Evolutionary conservation across 2,329 filamentous ascomycete species (phyloP).

Genomic region (Neophaeococcomyces aloes): DNA sequence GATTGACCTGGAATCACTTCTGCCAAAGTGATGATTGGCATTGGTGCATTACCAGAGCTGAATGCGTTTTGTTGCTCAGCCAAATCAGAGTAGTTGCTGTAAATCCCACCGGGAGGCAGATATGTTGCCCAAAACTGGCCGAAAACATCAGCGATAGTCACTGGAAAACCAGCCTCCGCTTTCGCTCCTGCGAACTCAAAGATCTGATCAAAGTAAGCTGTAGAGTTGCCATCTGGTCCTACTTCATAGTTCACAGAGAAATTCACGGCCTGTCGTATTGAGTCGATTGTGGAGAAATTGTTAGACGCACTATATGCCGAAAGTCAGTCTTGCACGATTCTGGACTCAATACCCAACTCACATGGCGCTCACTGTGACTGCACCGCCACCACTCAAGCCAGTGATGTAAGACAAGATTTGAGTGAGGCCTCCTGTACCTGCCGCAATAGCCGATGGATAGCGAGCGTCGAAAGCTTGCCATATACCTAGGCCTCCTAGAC

Average conservation of each 20-base stretch:
- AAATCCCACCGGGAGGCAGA: conserved; percentile 6
- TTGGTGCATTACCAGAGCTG: conserved; percentile 5
- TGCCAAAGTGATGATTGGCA: conserved; percentile 10
- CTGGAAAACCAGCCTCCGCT: conserved; percentile 6
- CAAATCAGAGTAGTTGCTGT: conserved; percentile 6
- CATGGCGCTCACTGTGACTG: conserved; percentile 8
- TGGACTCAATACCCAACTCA: not conserved
- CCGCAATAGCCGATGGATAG: conserved; percentile 10
- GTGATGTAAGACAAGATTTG: conserved; percentile 11
- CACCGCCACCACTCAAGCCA: conserved; percentile 11
- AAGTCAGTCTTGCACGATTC: conserved; percentile 5
- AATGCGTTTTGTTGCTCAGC: conserved; percentile 2
- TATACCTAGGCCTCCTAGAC: conserved; percentile 10
- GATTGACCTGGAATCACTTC: conserved; percentile 9
- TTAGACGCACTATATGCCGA: conserved; percentile 9
- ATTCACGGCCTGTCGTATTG: conserved; percentile 6
- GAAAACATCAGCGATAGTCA: conserved; percentile 9
- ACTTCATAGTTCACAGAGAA: conserved; percentile 8
- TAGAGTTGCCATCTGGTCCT: conserved; percentile 8
- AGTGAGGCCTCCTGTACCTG: conserved; percentile 11
- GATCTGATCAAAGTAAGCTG: conserved; percentile 3
- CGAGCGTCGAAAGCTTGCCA: conserved; percentile 12
- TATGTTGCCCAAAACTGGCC: conserved; percentile 10
- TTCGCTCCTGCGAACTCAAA: conserved; percentile 10
- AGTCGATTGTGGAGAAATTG: conserved; percentile 9